Evolutionary conservation across 768 basidiomycete genomes (phyloP).

Genomic region (Mycena crocata): DNA sequence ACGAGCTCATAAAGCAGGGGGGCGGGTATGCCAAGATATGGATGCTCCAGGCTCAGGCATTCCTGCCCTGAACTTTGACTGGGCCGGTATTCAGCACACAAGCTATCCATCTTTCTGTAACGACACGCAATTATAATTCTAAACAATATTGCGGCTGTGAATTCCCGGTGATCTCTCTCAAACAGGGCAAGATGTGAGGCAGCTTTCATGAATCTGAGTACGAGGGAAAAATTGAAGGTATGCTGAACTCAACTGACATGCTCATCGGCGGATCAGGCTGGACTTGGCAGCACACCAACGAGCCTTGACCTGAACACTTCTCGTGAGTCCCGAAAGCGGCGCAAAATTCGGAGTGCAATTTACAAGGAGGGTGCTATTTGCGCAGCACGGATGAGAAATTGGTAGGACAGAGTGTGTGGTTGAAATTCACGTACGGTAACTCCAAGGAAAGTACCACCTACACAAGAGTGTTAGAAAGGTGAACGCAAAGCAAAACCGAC

Average conservation of each 20-base stretch:
- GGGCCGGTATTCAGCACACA: not conserved
- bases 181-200: conserved; percentile 7
- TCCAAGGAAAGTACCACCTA: conserved; percentile 18
- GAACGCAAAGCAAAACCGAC: not conserved
- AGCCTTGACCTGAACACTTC: not conserved
- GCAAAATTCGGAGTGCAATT: not conserved
- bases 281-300: conserved; percentile 19
- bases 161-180: not conserved
- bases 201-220: conserved; percentile 8
- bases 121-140: not conserved
- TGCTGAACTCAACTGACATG: not conserved
- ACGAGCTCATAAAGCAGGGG: conserved; percentile 59
- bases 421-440: conserved; percentile 2
- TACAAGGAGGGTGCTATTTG: conserved; percentile 12
- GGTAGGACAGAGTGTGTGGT: not conserved
- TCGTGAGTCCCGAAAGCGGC: not conserved
- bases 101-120: not conserved
- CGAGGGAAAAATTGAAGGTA: not conserved
- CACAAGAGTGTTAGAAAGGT: not conserved
- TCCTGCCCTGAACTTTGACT: conserved; percentile 48
- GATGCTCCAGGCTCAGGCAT: conserved; percentile 80
- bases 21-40: conserved; percentile 83
- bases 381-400: not conserved
- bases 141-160: not conserved
- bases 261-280: not conserved